phyloP scores from a whole-genome alignment of 148 eudicot species.

The Rhododendron mucronatum region DNA sequence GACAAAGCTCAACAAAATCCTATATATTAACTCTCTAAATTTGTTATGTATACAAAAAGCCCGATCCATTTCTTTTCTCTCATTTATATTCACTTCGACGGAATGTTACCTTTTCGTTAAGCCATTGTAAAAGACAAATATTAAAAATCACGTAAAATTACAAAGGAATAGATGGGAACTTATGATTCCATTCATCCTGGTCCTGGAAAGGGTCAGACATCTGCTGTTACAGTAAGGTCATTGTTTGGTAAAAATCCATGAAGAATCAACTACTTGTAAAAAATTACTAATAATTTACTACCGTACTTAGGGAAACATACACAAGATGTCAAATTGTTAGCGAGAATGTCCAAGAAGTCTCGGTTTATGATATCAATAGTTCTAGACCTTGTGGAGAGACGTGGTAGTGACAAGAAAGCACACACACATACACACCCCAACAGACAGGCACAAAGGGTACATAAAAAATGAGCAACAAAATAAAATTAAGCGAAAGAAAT shows the following conservation, averaged over 20 bases:
- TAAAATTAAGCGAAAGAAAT: neutral
- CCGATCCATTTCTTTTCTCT: neutral
- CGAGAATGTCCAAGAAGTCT: neutral
- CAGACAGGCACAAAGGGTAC: neutral
- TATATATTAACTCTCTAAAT: neutral
- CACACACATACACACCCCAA: neutral
- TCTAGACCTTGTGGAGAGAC: neutral
- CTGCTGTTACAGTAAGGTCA: neutral
- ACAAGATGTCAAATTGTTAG: neutral
- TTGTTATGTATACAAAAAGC: neutral
- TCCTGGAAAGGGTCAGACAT: neutral
- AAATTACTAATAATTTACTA: too few species aligned
- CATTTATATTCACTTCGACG: neutral
- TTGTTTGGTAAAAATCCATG: neutral
- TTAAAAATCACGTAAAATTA: too few species aligned
- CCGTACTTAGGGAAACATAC: too few species aligned
- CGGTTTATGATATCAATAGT: neutral
- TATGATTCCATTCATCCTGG: neutral
- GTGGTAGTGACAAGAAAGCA: neutral
- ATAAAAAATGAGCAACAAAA: neutral
- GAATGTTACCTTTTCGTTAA: neutral
- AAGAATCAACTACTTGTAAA: neutral
- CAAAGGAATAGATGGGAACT: neutral
- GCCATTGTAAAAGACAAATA: neutral
- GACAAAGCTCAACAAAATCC: neutral